phyloP scores from a whole-genome alignment of 257 asterid genomes.

The Solanum chiquidenum region DNA sequence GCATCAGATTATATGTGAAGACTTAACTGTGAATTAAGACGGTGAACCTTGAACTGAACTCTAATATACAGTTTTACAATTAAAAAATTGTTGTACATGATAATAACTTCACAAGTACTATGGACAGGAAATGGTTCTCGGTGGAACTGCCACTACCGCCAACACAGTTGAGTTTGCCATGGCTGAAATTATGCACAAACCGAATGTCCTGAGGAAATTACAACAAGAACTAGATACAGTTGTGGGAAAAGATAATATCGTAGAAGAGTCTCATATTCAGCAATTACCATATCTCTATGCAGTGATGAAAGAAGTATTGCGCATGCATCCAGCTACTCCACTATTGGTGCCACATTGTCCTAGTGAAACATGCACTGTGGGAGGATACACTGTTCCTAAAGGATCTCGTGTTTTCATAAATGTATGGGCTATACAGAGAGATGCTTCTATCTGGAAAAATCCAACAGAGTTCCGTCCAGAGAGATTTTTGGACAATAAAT shows the following conservation, averaged over 20 bases:
- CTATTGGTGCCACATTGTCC: slow-evolving; percentile 67
- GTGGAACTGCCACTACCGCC: slow-evolving; percentile 66
- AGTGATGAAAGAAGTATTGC: slow-evolving; percentile 39
- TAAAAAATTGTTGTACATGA: not conserved
- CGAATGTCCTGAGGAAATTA: slow-evolving; percentile 23
- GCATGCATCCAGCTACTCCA: slow-evolving; percentile 51
- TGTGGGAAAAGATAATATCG: slow-evolving; percentile 25
- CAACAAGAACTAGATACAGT: slow-evolving; percentile 43
- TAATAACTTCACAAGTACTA: not conserved
- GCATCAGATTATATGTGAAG: too few relatives aligned
- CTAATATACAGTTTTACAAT: too few relatives aligned
- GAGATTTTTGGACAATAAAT: slow-evolving; percentile 32
- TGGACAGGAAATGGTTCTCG: slow-evolving; percentile 57
- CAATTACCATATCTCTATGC: slow-evolving; percentile 42
- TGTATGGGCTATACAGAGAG: slow-evolving; percentile 59
- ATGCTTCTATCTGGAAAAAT: slow-evolving; percentile 35
- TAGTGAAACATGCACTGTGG: slow-evolving; percentile 29
- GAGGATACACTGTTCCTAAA: slow-evolving; percentile 38
- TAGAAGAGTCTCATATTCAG: slow-evolving; percentile 42
- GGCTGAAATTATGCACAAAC: slow-evolving; percentile 55
- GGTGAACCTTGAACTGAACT: not conserved
- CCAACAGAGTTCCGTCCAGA: slow-evolving; percentile 39
- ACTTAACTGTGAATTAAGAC: too few relatives aligned
- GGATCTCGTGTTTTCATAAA: slow-evolving; percentile 51
- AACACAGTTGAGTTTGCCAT: slow-evolving; percentile 50